These are phyloP conservation scores for Melanopsichium pennsylvanicum DNA, from an alignment of 1,284 basidiomycete species.

Conservation along the genomic window DNA sequence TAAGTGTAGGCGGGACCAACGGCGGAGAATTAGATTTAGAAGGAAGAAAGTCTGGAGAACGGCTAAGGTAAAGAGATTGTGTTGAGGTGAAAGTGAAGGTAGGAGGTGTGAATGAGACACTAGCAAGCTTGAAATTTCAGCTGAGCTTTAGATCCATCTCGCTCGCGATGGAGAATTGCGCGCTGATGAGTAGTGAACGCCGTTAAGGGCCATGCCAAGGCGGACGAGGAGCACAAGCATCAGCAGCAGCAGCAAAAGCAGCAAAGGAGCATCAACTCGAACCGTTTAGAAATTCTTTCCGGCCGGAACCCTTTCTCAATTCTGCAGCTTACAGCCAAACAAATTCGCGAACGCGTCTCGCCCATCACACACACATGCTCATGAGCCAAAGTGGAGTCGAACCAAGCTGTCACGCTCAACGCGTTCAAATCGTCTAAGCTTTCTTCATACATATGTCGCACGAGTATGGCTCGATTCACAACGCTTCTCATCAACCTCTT, in stretches of 20 bases:
- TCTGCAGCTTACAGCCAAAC: background rate
- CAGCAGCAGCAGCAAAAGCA: no score
- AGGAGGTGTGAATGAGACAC: no score
- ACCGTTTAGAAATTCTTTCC: conserved; percentile 4
- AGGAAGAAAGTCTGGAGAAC: no score
- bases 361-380: conserved; percentile 1
- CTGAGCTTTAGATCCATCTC: no score
- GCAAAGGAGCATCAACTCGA: background rate
- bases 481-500: background rate
- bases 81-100: no score
- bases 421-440: conserved; percentile 5
- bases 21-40: no score
- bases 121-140: no score
- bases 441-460: background rate
- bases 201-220: background rate
- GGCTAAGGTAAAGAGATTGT: no score
- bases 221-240: background rate
- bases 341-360: conserved; percentile 1
- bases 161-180: no score
- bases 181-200: background rate
- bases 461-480: background rate
- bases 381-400: background rate
- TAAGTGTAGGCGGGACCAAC: no score
- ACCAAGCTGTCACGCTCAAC: background rate
- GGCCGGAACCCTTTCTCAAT: background rate